A percentile compares a stretch with the other conserved stretches of the same genome.
phyloP scores from a whole-genome alignment of 768 basidiomycete species.

The Phylloporus rhodoxanthus region DNA sequence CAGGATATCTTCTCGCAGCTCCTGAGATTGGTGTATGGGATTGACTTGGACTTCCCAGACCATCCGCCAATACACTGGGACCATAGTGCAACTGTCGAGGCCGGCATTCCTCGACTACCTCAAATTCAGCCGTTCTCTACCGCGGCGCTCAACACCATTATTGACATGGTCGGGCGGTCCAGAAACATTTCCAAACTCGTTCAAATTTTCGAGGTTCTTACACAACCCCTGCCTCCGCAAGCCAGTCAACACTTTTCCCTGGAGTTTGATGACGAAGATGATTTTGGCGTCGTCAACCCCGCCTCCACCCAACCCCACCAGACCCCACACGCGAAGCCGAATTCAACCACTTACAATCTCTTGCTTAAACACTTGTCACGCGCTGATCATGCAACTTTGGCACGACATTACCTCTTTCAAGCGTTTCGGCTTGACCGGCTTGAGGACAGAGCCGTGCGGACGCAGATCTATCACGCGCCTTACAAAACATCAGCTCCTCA shows the following conservation, averaged over 20 bases:
- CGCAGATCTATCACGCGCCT: conserved; percentile 27
- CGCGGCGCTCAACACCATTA: conserved; percentile 62
- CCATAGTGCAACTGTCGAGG: conserved; percentile 1
- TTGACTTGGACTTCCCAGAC: conserved; percentile 74
- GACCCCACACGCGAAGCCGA: conserved; percentile 48
- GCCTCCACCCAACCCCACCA: conserved; percentile 31
- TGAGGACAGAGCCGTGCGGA: conserved; percentile 31
- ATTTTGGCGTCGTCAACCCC: conserved; percentile 40
- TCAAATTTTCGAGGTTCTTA: conserved; percentile 73
- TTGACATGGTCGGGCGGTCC: conserved; percentile 62
- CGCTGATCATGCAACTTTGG: conserved; percentile 44
- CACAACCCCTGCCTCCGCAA: conserved; percentile 57
- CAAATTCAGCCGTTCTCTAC: conserved; percentile 52
- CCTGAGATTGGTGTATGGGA: conserved; percentile 64
- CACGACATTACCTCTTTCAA: conserved; percentile 61
- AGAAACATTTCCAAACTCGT: conserved; percentile 62
- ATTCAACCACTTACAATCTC: conserved; percentile 59
- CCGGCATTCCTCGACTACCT: conserved; percentile 9
- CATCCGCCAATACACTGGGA: conserved; percentile 38
- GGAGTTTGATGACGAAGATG: conserved; percentile 63
- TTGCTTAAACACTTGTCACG: conserved; percentile 55
- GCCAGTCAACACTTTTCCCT: conserved; percentile 40
- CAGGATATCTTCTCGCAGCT: conserved; percentile 50
- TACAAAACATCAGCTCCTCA: conserved; percentile 41
- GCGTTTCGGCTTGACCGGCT: conserved; percentile 43